Evolutionary conservation across 768 basidiomycete species (phyloP).

Genomic region (Psilocybe azurescens): DNA sequence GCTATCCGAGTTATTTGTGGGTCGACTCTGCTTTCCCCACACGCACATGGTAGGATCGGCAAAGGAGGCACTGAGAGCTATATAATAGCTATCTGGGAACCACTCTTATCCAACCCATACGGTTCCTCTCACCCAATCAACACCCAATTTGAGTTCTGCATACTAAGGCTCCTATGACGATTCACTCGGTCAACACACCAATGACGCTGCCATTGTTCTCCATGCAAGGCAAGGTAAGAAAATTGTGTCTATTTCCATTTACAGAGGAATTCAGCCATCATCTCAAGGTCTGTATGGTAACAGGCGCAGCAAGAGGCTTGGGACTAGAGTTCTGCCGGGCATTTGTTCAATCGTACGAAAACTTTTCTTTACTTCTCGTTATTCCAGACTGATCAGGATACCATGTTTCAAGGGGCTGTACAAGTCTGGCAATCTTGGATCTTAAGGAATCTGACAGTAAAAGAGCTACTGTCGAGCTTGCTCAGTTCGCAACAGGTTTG

Average conservation of each 20-base stretch:
- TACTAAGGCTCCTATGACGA: conserved; percentile 9
- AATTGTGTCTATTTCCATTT: background rate
- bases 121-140: background rate
- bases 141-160: background rate
- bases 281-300: conserved; percentile 84
- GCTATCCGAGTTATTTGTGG: background rate
- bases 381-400: background rate
- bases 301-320: conserved; percentile 91
- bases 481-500: conserved; percentile 31
- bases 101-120: too few species aligned
- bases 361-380: background rate
- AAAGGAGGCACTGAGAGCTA: background rate
- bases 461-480: conserved; percentile 71
- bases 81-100: background rate
- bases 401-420: conserved; percentile 66
- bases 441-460: conserved; percentile 73
- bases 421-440: conserved; percentile 81
- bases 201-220: conserved; percentile 79
- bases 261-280: background rate
- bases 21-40: background rate
- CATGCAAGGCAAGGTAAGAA: conserved; percentile 71
- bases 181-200: conserved; percentile 25
- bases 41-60: background rate
- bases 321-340: conserved; percentile 92
- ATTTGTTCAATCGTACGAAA: conserved; percentile 79